Conservation (phyloP, 805 yeast genomes). For the Clavispora carvajalis region DNA sequence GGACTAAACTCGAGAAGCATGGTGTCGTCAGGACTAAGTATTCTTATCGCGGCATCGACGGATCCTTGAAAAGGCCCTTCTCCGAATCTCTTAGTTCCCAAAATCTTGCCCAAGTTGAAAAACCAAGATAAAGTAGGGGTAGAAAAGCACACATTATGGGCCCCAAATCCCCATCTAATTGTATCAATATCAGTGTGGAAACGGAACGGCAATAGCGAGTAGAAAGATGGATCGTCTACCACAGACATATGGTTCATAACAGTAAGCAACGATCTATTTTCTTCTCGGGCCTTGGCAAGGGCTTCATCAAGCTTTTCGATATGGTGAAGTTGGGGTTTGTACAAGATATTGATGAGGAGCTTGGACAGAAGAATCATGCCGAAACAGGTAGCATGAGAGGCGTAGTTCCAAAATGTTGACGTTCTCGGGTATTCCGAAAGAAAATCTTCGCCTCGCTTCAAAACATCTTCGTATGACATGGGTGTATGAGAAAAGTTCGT, state of each 20-base stretch:
- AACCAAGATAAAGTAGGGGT: slow-evolving; percentile 47
- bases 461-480: slow-evolving; percentile 71
- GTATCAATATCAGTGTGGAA: slow-evolving; percentile 56
- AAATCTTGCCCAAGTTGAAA: slow-evolving; percentile 84
- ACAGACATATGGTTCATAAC: slow-evolving; percentile 91
- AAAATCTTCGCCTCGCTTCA: slow-evolving; percentile 69
- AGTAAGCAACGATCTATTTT: slow-evolving; percentile 74
- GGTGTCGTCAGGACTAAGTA: slow-evolving; percentile 75
- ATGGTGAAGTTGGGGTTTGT: slow-evolving; percentile 59
- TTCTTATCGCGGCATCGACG: slow-evolving; percentile 76
- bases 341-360: slow-evolving; percentile 51
- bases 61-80: slow-evolving; percentile 90
- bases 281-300: slow-evolving; percentile 52
- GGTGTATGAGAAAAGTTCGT: too few species aligned
- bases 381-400: slow-evolving; percentile 65
- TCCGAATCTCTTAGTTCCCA: slow-evolving; percentile 84
- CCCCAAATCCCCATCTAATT: slow-evolving; percentile 93
- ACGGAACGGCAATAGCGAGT: slow-evolving; percentile 79
- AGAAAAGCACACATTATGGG: slow-evolving; percentile 82
- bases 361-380: slow-evolving; percentile 64
- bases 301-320: slow-evolving; percentile 63
- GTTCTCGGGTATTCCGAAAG: slow-evolving; percentile 58
- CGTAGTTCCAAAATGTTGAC: slow-evolving; percentile 55
- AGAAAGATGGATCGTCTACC: slow-evolving; percentile 86
- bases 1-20: slow-evolving; percentile 40